These are phyloP conservation scores for Jackrogersella multiformis DNA, from an alignment of 495 filamentous ascomycete genomes.

Conservation along the genomic window DNA sequence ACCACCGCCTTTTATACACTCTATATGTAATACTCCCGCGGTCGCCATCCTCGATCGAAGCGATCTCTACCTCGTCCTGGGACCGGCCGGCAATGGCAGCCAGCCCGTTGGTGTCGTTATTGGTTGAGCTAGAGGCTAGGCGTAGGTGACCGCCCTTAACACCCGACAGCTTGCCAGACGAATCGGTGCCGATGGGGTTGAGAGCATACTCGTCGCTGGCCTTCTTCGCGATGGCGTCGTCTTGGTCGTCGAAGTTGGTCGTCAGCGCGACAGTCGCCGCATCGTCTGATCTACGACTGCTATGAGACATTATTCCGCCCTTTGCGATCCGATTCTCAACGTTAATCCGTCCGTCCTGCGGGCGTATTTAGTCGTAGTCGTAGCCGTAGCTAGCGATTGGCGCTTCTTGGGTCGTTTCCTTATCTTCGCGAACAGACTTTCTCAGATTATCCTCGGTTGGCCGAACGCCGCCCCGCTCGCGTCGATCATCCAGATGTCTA, in stretches of 20 bases:
- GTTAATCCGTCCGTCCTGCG: slow-evolving; percentile 31
- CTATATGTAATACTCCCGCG: slow-evolving; percentile 60
- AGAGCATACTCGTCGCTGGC: slow-evolving; percentile 33
- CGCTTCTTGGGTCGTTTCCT: not conserved
- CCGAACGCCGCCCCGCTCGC: slow-evolving; percentile 21
- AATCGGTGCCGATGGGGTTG: slow-evolving; percentile 23
- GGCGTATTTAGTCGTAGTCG: not conserved
- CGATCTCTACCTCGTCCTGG: slow-evolving; percentile 17
- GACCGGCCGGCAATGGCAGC: slow-evolving; percentile 4
- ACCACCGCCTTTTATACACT: slow-evolving; percentile 90
- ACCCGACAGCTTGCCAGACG: slow-evolving; percentile 23
- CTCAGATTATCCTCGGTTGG: slow-evolving; percentile 7
- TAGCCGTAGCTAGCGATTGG: not conserved
- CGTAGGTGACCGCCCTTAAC: slow-evolving; percentile 37
- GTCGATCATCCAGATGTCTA: slow-evolving; percentile 21
- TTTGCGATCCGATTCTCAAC: too few species aligned
- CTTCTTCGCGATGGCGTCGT: slow-evolving; percentile 27
- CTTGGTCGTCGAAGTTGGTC: slow-evolving; percentile 12
- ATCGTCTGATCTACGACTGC: slow-evolving; percentile 10
- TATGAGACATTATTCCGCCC: slow-evolving; percentile 24
- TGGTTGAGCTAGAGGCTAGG: slow-evolving; percentile 37
- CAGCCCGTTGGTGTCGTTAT: slow-evolving; percentile 22
- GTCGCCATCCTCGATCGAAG: slow-evolving; percentile 26
- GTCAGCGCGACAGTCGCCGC: slow-evolving; percentile 6
- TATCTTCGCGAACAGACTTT: not conserved